These are phyloP conservation scores for Aspergillus quadrilineatus DNA, from an alignment of 2,329 filamentous ascomycete species.

Conservation along the genomic window DNA sequence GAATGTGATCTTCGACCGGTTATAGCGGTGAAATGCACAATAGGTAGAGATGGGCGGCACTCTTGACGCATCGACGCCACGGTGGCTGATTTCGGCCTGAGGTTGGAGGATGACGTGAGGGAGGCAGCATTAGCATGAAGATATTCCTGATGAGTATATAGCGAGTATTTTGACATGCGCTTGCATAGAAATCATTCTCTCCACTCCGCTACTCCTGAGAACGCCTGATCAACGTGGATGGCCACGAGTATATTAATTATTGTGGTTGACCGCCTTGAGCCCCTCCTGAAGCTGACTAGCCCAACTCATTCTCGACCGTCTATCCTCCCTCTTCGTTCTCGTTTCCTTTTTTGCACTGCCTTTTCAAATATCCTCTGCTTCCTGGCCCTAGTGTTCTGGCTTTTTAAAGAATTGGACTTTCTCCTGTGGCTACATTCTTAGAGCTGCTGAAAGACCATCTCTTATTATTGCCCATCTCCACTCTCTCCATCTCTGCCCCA, in stretches of 20 bases:
- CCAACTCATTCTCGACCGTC: conserved; percentile 14
- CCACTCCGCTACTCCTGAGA: not conserved
- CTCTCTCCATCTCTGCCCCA: conserved; percentile 22
- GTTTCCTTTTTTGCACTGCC: conserved; percentile 5
- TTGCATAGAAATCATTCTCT: not conserved
- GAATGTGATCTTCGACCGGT: not conserved
- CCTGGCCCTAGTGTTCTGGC: conserved; percentile 4
- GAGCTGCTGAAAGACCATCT: not conserved
- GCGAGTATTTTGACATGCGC: not conserved
- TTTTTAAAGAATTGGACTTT: not conserved
- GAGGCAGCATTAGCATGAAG: not conserved
- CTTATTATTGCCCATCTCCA: conserved; percentile 16
- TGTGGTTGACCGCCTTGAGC: conserved; percentile 11
- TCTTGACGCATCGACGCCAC: not conserved
- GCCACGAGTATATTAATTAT: not conserved
- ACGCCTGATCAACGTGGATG: not conserved
- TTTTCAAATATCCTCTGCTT: conserved; percentile 11
- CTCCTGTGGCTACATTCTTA: conserved; percentile 7
- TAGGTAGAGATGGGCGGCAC: no score
- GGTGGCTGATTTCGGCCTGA: not conserved
- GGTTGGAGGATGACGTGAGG: not conserved
- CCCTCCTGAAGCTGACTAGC: conserved; percentile 17
- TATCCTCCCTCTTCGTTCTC: conserved; percentile 1
- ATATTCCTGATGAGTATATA: not conserved
- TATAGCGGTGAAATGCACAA: not conserved